Conservation (phyloP, 73 alveolate species). For the Uronychia setigera region DNA sequence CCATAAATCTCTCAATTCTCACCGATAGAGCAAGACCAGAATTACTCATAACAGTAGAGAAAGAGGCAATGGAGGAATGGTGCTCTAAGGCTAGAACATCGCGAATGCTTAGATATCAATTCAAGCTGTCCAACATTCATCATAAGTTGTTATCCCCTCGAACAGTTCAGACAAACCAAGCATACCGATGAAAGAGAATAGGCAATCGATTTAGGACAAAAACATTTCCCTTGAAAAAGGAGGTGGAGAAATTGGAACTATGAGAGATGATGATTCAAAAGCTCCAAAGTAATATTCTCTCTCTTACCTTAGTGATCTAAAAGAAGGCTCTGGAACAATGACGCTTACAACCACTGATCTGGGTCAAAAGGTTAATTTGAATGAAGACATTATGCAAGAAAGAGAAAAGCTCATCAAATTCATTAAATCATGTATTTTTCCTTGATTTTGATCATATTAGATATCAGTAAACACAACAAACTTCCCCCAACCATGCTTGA, state of each 20-base stretch:
- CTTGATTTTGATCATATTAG: constrained; percentile 25
- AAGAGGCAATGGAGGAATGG: too few relatives aligned
- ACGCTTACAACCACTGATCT: background rate
- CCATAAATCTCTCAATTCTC: too few relatives aligned
- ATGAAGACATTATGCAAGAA: constrained; percentile 53
- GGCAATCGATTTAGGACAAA: too few relatives aligned
- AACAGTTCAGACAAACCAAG: too few relatives aligned
- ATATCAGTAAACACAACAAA: constrained; percentile 54
- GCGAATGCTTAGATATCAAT: too few relatives aligned
- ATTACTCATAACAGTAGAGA: too few relatives aligned
- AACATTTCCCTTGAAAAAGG: too few relatives aligned
- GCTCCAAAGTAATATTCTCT: background rate
- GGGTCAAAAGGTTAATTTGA: constrained; percentile 4
- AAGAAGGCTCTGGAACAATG: background rate
- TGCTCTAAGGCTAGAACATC: too few relatives aligned
- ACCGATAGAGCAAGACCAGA: too few relatives aligned
- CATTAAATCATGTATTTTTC: constrained; percentile 16
- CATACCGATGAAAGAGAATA: too few relatives aligned
- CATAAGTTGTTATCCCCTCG: too few relatives aligned
- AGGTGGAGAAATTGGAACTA: background rate
- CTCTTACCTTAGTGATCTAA: background rate
- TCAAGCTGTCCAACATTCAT: too few relatives aligned
- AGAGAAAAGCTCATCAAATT: constrained; percentile 62
- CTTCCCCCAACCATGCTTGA: constrained; percentile 65
- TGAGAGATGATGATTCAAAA: background rate